Percentiles rank a stretch among this genome's conserved stretches.
phyloP scores from a whole-genome alignment of 1,139 yeast genomes.

The Kodamaea alishanica region DNA sequence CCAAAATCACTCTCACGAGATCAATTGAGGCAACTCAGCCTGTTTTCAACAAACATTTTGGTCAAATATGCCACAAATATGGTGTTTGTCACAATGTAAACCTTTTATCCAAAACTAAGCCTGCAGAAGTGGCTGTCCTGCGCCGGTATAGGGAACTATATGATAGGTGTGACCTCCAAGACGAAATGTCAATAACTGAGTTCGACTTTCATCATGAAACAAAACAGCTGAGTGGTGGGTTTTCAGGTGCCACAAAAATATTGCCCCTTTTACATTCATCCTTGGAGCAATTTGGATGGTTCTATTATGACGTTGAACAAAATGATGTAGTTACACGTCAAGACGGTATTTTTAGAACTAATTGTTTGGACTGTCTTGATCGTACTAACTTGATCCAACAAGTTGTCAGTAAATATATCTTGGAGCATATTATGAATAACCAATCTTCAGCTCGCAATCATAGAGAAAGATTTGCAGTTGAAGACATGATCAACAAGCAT shows the following conservation, averaged over 20 bases:
- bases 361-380: conserved; percentile 93
- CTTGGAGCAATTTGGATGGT: conserved; percentile 69
- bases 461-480: conserved; percentile 23
- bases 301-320: conserved; percentile 50
- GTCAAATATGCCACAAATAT: conserved; percentile 62
- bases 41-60: conserved; percentile 78
- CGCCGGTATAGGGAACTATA: conserved; percentile 62
- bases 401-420: conserved; percentile 57
- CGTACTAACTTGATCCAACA: conserved; percentile 93
- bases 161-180: conserved; percentile 35
- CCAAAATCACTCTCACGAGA: conserved; percentile 83
- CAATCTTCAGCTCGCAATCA: conserved; percentile 24
- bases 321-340: conserved; percentile 59
- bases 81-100: conserved; percentile 87
- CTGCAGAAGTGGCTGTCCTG: conserved; percentile 73
- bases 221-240: conserved; percentile 67
- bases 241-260: conserved; percentile 74
- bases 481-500: conserved; percentile 62
- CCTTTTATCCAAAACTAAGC: conserved; percentile 67
- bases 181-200: conserved; percentile 62
- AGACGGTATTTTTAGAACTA: conserved; percentile 84
- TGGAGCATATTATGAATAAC: conserved; percentile 63
- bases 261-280: conserved; percentile 62
- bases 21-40: conserved; percentile 92
- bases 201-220: conserved; percentile 96